phyloP scores from a whole-genome alignment of 768 basidiomycete species.

The Neoboletus subvelutipes region DNA sequence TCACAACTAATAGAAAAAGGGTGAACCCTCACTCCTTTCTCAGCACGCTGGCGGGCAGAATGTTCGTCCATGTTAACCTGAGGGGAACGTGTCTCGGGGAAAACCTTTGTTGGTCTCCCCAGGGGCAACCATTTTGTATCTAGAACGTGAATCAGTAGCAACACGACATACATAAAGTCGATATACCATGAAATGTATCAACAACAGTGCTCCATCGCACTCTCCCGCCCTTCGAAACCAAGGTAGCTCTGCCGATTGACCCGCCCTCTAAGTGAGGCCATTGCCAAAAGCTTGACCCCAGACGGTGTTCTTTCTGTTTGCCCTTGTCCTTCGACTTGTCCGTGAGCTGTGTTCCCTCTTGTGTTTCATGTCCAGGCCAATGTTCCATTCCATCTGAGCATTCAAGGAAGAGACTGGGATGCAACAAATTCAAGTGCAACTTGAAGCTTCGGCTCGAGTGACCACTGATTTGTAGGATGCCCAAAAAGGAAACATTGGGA shows the following conservation, averaged over 20 bases:
- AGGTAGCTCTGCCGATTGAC: conserved; percentile 52
- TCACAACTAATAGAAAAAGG: not conserved
- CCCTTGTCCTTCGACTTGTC: conserved; percentile 20
- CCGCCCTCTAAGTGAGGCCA: conserved; percentile 62
- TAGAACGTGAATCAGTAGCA: conserved; percentile 19
- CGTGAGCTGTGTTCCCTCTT: conserved; percentile 20
- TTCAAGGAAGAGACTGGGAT: conserved; percentile 1
- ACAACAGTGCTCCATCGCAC: conserved; percentile 54
- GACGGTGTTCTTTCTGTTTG: conserved; percentile 31
- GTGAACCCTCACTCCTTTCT: conserved; percentile 57
- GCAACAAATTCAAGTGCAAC: conserved; percentile 30
- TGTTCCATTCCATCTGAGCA: conserved; percentile 70
- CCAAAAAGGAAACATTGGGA: conserved; percentile 19
- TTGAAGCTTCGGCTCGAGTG: conserved; percentile 10
- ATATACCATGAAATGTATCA: conserved; percentile 28
- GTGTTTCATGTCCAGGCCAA: conserved; percentile 61
- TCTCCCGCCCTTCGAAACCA: conserved; percentile 43
- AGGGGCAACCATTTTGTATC: conserved; percentile 33
- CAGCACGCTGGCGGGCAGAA: conserved; percentile 49
- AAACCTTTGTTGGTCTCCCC: conserved; percentile 43
- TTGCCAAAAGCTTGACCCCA: conserved; percentile 30
- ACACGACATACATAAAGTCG: not conserved
- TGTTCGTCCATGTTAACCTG: conserved; percentile 30
- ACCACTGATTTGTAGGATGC: not conserved
- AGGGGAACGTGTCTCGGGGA: conserved; percentile 55